Evolutionary conservation across 257 asterid genomes (phyloP), one percentile per base, ranked within the genome.

Genomic region (Forsythia viridissima): DNA sequence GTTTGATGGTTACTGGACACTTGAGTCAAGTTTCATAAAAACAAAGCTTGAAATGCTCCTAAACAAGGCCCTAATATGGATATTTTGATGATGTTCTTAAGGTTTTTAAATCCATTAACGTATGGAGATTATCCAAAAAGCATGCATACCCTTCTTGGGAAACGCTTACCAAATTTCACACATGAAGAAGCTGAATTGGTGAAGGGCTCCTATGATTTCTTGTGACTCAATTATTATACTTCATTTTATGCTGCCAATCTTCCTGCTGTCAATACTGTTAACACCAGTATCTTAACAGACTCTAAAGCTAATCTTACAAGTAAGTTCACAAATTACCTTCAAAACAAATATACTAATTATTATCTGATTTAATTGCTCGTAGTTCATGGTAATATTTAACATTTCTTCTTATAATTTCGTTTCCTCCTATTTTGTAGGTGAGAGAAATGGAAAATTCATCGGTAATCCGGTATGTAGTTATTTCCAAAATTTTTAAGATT

Each of bases 151-250:
- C 42, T 81, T 0, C 89, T 90, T 9, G 85, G 87, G 4, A 37
- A 82, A 6, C 75, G 95, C 20, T 52, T 90, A n/a, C 97, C 95
- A 30, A 75, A 72, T 11, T 92, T 92, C 71, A 83, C 84, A 0
- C 12, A 71, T 0, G 51, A 79, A 63, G 77, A 88, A 73, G 74
- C 70, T 18, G 72, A 21, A 12, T 11, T 82, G 76, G n/a, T 89
- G 69, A 88, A 85, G 40, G 90, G 92, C 8, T 91, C 96, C 2
- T 82, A 34, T 11, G 96, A 89, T 76, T 91, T 84, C 61, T n/a
- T 85, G 18, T 92, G 96, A 79, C 3, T 87, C 16, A 91, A 91
- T 84, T 88, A 91, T 82, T 89, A 91, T 63, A 85, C 90, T 18
- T 80, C 87, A 2, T 80, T 72, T 51, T 89, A 84, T 48, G 91